These are phyloP conservation scores for Ustilago curta DNA, from an alignment of 1,284 basidiomycete species.

Conservation along the genomic window DNA sequence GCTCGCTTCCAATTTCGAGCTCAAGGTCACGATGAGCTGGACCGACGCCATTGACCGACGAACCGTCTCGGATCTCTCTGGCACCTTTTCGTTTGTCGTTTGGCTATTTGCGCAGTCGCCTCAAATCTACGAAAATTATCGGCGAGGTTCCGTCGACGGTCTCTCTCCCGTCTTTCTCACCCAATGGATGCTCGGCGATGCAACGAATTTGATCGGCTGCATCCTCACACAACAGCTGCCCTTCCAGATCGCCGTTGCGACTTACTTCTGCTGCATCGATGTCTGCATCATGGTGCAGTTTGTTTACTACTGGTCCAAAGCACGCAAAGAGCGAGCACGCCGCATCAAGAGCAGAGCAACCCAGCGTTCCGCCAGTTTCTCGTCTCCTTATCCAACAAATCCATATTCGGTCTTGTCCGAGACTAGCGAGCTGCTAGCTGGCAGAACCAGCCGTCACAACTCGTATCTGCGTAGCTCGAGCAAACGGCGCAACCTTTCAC, in stretches of 20 bases:
- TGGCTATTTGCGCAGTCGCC: constrained; percentile 68
- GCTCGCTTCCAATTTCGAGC: constrained; percentile 3
- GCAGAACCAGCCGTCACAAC: constrained; percentile 21
- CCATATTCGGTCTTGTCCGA: constrained; percentile 40
- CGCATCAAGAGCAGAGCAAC: constrained; percentile 6
- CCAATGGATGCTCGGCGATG: constrained; percentile 68
- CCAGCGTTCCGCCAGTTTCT: constrained; percentile 23
- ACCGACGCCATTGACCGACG: constrained; percentile 32
- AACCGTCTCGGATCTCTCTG: constrained; percentile 52
- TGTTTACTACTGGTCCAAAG: constrained; percentile 48
- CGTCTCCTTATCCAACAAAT: constrained; percentile 22
- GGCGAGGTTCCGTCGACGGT: constrained; percentile 58
- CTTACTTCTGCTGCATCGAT: constrained; percentile 64
- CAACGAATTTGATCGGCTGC: constrained; percentile 65
- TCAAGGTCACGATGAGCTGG: constrained; percentile 23
- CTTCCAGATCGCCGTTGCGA: constrained; percentile 64
- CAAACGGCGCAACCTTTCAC: constrained; percentile 19
- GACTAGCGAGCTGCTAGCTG: constrained; percentile 37
- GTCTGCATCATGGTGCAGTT: constrained; percentile 56
- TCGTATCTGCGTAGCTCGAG: constrained; percentile 25
- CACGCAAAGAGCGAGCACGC: constrained; percentile 17
- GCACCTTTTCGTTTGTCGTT: constrained; percentile 57
- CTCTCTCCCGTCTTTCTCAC: constrained; percentile 65
- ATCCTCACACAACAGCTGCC: constrained; percentile 64
- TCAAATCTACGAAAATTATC: constrained; percentile 66